A percentile compares a stretch with the other conserved stretches of the same genome.
phyloP scores from a whole-genome alignment of 305 asterid species.

The Plantago lanceolata region DNA sequence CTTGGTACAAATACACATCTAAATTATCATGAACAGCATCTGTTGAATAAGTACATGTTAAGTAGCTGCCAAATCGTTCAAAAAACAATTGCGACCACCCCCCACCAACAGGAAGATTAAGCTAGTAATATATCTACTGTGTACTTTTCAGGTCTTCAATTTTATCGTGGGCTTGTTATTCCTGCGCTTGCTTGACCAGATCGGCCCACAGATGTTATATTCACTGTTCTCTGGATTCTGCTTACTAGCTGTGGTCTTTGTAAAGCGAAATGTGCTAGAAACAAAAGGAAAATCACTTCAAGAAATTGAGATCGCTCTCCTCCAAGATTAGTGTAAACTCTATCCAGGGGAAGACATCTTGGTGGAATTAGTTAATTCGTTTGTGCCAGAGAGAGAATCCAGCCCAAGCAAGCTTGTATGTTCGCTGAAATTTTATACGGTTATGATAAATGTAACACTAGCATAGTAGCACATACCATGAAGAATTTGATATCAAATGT shows the following conservation, averaged over 20 bases:
- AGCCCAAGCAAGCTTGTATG: not conserved
- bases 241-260: constrained; percentile 63
- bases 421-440: not conserved
- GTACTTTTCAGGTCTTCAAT: constrained; percentile 53
- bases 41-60: no score
- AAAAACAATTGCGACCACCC: not conserved
- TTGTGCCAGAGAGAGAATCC: not conserved
- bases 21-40: not conserved
- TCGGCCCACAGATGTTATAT: constrained; percentile 70
- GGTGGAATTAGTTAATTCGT: not conserved
- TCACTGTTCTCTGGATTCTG: constrained; percentile 67
- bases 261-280: constrained; percentile 70
- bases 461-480: not conserved
- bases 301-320: constrained; percentile 91
- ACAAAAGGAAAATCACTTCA: constrained; percentile 92
- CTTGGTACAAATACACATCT: not conserved
- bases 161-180: constrained; percentile 80
- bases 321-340: constrained; percentile 32
- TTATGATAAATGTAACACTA: not conserved
- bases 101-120: not conserved
- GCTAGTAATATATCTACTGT: not conserved
- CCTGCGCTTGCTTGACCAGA: constrained; percentile 66
- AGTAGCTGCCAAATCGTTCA: no score
- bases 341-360: not conserved
- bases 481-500: not conserved